A percentile compares a stretch with the other conserved stretches of the same genome.
These are phyloP conservation scores for Starmerella floricola DNA, from an alignment of 805 yeast genomes.

Conservation along the genomic window DNA sequence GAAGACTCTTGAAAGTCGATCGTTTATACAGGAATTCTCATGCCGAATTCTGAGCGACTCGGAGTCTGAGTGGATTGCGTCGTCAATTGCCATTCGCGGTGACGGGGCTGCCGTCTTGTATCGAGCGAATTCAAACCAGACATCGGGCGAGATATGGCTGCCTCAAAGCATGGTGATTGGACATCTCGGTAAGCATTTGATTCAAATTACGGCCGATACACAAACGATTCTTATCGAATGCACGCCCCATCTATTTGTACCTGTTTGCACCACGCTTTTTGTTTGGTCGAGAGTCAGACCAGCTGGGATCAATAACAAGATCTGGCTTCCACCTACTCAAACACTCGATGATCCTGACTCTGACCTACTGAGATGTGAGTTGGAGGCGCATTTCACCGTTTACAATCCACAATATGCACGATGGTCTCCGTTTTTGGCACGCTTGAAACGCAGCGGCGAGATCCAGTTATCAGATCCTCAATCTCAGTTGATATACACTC, in stretches of 20 bases:
- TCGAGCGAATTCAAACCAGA: conserved; percentile 3
- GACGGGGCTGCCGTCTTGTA: conserved; percentile 11
- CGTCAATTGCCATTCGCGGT: conserved; percentile 1
- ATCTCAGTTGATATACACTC: conserved; percentile 5
- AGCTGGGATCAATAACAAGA: conserved; percentile 17
- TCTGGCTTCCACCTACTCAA: conserved; percentile 18
- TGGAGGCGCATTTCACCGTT: conserved; percentile 19
- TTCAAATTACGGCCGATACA: conserved; percentile 14
- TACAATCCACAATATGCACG: conserved; percentile 6
- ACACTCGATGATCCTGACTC: conserved; percentile 5
- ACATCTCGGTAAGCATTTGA: conserved; percentile 15
- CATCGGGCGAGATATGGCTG: conserved; percentile 14
- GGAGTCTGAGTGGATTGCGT: conserved; percentile 17
- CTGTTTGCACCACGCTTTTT: conserved; percentile 13
- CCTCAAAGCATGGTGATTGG: conserved; percentile 17
- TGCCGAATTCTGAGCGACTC: conserved; percentile 16
- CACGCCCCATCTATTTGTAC: conserved; percentile 2
- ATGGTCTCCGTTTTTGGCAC: conserved; percentile 20
- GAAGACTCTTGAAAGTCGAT: neutral
- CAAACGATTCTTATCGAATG: conserved; percentile 9
- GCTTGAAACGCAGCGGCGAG: conserved; percentile 18
- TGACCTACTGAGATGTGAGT: conserved; percentile 18
- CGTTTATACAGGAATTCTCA: conserved; percentile 3
- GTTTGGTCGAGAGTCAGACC: conserved; percentile 20
- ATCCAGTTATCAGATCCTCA: conserved; percentile 9